Base-by-base conservation (phyloP, 140 eudicot genomes). In the Bidens hawaiensis region DNA sequence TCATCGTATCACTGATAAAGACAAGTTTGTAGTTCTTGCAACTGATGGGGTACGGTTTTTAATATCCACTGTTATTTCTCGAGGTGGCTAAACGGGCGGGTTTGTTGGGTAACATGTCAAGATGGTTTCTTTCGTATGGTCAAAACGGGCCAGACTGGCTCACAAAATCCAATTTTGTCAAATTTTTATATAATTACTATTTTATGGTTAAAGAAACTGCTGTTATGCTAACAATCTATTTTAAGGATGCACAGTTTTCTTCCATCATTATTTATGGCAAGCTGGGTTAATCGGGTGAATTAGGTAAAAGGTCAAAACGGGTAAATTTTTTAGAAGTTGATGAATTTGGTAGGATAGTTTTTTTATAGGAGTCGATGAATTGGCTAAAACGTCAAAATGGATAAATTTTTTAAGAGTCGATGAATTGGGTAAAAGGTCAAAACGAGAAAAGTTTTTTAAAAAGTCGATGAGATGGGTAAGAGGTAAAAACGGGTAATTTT, bases 11-110 rank as follows among this genome's bases (percentile, higher is more conserved):
- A 81, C 85, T 12, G 85, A 81, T 55, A 86, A 71, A 45, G 95
- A 90, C 69, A 81, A 90, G 75, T 86, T 86, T 31, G 79, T 86
- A 45, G 74, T 90, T 71, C 90, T 90, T 28, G 97, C 97, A 7
- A 76, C 95, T 22, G 97, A 90, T 36, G 97, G 97, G 94, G 97
- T 90, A 83, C 41, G 18, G 0, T 31, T 34, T 61, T 33, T 34
- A 61, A 15, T 24, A 48, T 5, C 8, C 38, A 18, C 11, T 51
- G 1, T 23, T 41, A 26, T 28, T 50, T 22, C 33, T 17, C 14
- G 8, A 28, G 7, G 28, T 53, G 64, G 31, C 54, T 24, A 34
- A 22, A 31, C 15, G 52, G 62, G 26, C 0, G 19, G 28, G 4
- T 52, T 18, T 5, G 57, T 30, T 50, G 40, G 71, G 25, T 30